Conservation (phyloP, 768 basidiomycete genomes). For the Coprinopsis strossmayeri region DNA sequence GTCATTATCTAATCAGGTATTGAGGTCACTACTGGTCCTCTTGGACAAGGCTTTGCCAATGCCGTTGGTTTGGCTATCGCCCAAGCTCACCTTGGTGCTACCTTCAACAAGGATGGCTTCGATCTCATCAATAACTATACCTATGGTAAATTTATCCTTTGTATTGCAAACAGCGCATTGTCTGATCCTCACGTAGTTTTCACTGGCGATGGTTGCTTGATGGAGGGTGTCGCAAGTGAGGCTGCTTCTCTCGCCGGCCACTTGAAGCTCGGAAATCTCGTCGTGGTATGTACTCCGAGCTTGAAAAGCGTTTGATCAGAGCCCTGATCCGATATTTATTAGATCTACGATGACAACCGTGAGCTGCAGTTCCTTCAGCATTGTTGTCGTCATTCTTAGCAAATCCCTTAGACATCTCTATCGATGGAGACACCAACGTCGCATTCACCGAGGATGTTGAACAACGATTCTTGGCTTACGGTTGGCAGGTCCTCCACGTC, state of each 20-base stretch:
- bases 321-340: no score
- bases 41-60: constrained; percentile 92
- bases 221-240: constrained; percentile 95
- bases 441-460: constrained; percentile 94
- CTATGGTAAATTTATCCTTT: constrained; percentile 54
- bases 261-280: constrained; percentile 87
- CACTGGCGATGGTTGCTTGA: constrained; percentile 91
- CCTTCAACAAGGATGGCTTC: constrained; percentile 84
- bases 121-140: constrained; percentile 82
- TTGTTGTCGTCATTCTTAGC: neutral
- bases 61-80: constrained; percentile 92
- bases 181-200: constrained; percentile 48
- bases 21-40: constrained; percentile 93
- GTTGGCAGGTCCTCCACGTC: constrained; percentile 89
- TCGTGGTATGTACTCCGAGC: constrained; percentile 64
- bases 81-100: constrained; percentile 84
- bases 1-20: constrained; percentile 36
- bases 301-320: no score
- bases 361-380: constrained; percentile 21
- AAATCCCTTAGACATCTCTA: constrained; percentile 71
- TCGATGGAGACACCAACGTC: constrained; percentile 87
- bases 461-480: constrained; percentile 84
- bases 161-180: constrained; percentile 4
- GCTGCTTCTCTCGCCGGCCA: constrained; percentile 92
- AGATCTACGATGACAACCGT: constrained; percentile 98